phyloP scores from a whole-genome alignment of 1,284 basidiomycete genomes.

The Leccinum colubrinum region DNA sequence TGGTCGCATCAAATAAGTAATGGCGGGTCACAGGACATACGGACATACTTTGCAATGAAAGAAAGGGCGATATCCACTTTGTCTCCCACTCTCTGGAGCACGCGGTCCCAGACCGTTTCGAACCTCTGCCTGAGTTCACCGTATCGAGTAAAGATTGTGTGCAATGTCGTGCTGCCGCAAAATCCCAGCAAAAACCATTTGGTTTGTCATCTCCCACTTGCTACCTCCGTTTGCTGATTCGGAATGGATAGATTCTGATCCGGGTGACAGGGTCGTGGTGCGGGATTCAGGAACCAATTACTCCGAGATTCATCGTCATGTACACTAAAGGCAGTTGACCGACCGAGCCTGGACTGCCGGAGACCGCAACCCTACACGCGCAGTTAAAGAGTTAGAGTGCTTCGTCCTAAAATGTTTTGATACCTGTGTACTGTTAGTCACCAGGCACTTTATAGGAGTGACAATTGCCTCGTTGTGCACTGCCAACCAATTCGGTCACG shows the following conservation, averaged over 20 bases:
- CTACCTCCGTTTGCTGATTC: conserved; percentile 30
- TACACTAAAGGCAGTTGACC: conserved; percentile 31
- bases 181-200: conserved; percentile 25
- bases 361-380: conserved; percentile 17
- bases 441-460: conserved; percentile 15
- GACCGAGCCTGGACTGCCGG: conserved; percentile 18
- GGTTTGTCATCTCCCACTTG: conserved; percentile 26
- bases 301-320: conserved; percentile 36
- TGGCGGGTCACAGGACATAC: background rate
- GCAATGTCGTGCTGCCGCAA: conserved; percentile 48
- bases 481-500: conserved; percentile 20
- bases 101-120: conserved; percentile 75
- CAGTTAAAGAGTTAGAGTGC: conserved; percentile 25
- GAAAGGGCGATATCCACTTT: conserved; percentile 71
- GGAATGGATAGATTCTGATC: conserved; percentile 29
- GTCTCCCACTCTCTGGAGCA: conserved; percentile 57
- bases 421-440: conserved; percentile 22
- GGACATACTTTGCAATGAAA: conserved; percentile 67
- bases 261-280: conserved; percentile 30
- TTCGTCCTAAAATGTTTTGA: conserved; percentile 13
- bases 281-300: conserved; percentile 32
- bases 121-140: conserved; percentile 65
- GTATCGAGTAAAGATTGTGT: conserved; percentile 60
- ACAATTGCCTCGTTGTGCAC: conserved; percentile 29
- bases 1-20: conserved; percentile 10